Percentiles rank a stretch among this genome's conserved stretches.
Conservation (phyloP, 345 rosid species). For the Salix suchowensis region DNA sequence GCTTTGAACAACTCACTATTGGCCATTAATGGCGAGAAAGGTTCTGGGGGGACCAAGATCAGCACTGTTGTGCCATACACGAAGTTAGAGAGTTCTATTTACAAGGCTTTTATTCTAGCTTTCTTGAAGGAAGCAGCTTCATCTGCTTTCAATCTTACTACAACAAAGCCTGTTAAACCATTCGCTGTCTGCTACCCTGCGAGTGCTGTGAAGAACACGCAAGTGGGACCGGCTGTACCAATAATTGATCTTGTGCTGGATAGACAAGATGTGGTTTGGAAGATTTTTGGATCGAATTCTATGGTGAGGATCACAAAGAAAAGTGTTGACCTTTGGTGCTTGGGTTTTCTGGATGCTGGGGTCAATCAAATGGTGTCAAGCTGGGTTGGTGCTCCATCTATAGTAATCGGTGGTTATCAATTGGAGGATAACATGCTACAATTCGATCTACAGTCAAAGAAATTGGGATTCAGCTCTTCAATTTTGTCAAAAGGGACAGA, state of each 20-base stretch:
- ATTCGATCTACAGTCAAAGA: background rate
- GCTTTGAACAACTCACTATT: background rate
- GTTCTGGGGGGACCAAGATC: constrained; percentile 23
- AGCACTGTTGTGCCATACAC: constrained; percentile 30
- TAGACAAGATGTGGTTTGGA: too few species aligned
- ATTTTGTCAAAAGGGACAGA: background rate
- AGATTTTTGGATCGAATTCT: background rate
- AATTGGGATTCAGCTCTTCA: background rate
- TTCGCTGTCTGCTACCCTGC: too few species aligned
- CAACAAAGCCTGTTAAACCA: too few species aligned
- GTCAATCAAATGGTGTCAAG: background rate
- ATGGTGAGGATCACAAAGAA: background rate
- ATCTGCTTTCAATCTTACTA: background rate
- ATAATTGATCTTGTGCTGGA: too few species aligned
- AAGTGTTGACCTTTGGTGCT: too few species aligned
- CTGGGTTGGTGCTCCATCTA: background rate
- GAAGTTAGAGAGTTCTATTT: constrained; percentile 17
- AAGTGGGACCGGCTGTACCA: too few species aligned
- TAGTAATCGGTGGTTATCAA: background rate
- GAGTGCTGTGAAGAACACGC: too few species aligned
- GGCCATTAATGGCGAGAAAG: background rate
- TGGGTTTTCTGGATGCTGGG: background rate
- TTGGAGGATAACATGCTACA: background rate
- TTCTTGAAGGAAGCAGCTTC: background rate
- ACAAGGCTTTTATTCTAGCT: constrained; percentile 16